Percentiles rank a stretch among this genome's conserved stretches.
Conservation (phyloP, 2,329 filamentous ascomycete genomes). For the Albifimbria verrucaria region DNA sequence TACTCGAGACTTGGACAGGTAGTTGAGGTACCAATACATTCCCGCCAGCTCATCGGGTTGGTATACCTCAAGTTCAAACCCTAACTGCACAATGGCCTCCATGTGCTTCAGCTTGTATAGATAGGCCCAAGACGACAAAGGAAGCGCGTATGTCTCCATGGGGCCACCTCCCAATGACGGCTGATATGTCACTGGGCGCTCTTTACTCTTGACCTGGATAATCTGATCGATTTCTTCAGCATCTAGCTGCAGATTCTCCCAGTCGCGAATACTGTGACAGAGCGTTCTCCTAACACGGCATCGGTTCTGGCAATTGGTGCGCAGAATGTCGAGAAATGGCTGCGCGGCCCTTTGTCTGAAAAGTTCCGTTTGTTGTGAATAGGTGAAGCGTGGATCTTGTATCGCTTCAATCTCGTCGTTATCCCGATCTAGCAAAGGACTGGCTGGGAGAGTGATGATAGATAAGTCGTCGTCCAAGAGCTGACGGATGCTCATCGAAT, state of each 20-base stretch:
- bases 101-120: slow-evolving; percentile 87
- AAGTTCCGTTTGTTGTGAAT: slow-evolving; percentile 70
- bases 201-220: slow-evolving; percentile 58
- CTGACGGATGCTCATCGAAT: slow-evolving; percentile 65
- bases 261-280: slow-evolving; percentile 76
- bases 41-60: slow-evolving; percentile 76
- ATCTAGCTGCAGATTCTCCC: slow-evolving; percentile 80
- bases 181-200: slow-evolving; percentile 54
- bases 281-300: slow-evolving; percentile 88
- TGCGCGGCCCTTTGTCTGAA: slow-evolving; percentile 60
- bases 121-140: slow-evolving; percentile 85
- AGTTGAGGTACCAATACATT: slow-evolving; percentile 89
- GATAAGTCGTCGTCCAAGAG: slow-evolving; percentile 81
- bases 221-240: slow-evolving; percentile 73
- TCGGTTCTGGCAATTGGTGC: slow-evolving; percentile 84
- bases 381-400: slow-evolving; percentile 69
- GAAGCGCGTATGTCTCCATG: slow-evolving; percentile 60
- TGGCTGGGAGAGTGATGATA: slow-evolving; percentile 69
- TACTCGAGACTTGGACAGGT: slow-evolving; percentile 65
- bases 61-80: slow-evolving; percentile 92
- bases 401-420: slow-evolving; percentile 76
- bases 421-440: slow-evolving; percentile 64
- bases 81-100: slow-evolving; percentile 83
- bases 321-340: slow-evolving; percentile 79
- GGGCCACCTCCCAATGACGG: slow-evolving; percentile 31